A percentile compares a stretch with the other conserved stretches of the same genome.
Conservation (phyloP, 1,284 basidiomycete species). For the Pascua guehoae region DNA sequence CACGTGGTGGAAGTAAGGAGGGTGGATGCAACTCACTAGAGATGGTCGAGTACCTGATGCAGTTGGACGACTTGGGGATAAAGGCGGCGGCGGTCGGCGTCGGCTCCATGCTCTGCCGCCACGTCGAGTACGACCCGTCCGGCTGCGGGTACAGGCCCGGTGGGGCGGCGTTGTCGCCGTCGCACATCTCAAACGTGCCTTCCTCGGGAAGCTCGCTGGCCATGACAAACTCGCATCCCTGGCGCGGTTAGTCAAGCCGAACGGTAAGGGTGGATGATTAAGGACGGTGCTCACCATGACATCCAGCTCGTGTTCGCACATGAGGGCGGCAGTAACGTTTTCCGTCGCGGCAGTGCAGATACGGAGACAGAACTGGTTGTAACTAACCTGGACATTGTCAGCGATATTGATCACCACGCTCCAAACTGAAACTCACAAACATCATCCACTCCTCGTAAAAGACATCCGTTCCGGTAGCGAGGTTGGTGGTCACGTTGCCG, state of each 20-base stretch:
- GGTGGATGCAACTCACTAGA: constrained; percentile 11
- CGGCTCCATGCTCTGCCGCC: constrained; percentile 42
- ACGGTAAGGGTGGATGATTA: constrained; percentile 20
- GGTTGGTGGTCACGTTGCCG: constrained; percentile 53
- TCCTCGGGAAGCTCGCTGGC: constrained; percentile 45
- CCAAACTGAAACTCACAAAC: constrained; percentile 19
- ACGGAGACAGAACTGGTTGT: constrained; percentile 50
- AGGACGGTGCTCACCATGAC: constrained; percentile 27
- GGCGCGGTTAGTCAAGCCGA: constrained; percentile 39
- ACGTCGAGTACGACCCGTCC: constrained; percentile 45
- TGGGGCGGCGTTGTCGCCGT: constrained; percentile 47
- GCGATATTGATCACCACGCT: too few species aligned
- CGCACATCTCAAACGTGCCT: constrained; percentile 49
- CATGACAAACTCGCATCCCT: constrained; percentile 52
- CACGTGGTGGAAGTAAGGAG: constrained; percentile 7
- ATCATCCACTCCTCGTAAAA: constrained; percentile 55
- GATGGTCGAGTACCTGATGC: constrained; percentile 43
- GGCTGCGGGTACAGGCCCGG: constrained; percentile 44
- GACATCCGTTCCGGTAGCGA: constrained; percentile 6
- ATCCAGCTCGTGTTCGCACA: constrained; percentile 47
- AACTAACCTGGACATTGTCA: constrained; percentile 26
- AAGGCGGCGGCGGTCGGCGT: constrained; percentile 34
- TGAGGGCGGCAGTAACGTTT: constrained; percentile 36
- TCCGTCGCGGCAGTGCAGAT: constrained; percentile 48
- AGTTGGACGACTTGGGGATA: constrained; percentile 46